Conservation (phyloP, 2,329 filamentous ascomycete species). For the Dothidotthia symphoricarpi region DNA sequence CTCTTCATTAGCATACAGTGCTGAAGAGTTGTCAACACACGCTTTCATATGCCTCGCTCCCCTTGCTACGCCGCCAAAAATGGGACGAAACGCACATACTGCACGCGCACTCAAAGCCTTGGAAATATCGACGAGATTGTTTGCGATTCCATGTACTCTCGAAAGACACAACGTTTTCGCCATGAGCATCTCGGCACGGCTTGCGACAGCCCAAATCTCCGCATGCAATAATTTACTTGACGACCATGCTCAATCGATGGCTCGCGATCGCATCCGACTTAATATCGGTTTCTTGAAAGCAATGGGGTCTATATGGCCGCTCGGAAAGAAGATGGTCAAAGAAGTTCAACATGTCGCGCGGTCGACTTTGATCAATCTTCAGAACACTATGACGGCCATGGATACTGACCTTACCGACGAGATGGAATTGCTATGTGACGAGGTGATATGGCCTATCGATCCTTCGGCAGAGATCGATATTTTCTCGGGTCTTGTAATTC, state of each 20-base stretch:
- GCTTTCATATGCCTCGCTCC: conserved; percentile 60
- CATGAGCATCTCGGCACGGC: conserved; percentile 29
- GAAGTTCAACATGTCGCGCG: conserved; percentile 74
- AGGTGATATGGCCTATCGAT: conserved; percentile 30
- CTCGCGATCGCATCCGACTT: conserved; percentile 71
- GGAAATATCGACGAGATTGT: conserved; percentile 70
- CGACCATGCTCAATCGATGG: conserved; percentile 60
- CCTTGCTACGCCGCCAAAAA: conserved; percentile 48
- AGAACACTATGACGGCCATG: conserved; percentile 7
- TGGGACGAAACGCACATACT: conserved; percentile 59
- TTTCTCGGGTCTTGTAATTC: conserved; percentile 30
- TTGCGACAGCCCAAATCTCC: conserved; percentile 50
- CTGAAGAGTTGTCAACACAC: conserved; percentile 42
- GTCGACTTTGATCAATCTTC: conserved; percentile 54
- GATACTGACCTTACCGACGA: conserved; percentile 14
- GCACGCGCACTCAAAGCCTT: conserved; percentile 76
- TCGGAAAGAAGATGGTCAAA: conserved; percentile 65
- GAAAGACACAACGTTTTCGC: conserved; percentile 60
- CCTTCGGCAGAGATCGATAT: conserved; percentile 34
- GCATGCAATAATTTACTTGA: conserved; percentile 57
- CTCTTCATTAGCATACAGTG: conserved; percentile 34
- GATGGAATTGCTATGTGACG: conserved; percentile 32
- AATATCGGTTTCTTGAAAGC: conserved; percentile 72
- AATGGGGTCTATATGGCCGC: conserved; percentile 67
- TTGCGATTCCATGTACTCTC: conserved; percentile 69